Percentiles rank a stretch among this genome's conserved stretches.
Evolutionary conservation across 1,139 yeast genomes (phyloP).

Genomic region (Debaryomyces sp.): DNA sequence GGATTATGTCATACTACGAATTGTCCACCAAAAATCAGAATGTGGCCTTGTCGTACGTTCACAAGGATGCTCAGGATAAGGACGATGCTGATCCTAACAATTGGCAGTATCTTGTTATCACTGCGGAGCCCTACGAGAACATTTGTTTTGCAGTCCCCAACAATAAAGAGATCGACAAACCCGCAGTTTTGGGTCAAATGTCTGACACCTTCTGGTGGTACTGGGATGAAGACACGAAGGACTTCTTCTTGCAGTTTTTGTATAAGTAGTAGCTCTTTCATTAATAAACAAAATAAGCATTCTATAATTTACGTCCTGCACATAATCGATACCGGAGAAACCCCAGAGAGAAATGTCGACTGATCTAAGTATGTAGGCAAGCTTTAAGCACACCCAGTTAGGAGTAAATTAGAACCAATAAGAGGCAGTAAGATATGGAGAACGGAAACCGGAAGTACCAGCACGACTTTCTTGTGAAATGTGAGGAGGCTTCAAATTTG

Average conservation of each 20-base stretch:
- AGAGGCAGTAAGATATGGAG: conserved; percentile 2
- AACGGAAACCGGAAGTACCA: conserved; percentile 6
- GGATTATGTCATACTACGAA: conserved; percentile 78
- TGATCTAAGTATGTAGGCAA: neutral
- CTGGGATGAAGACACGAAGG: conserved; percentile 71
- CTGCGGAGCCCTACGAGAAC: conserved; percentile 86
- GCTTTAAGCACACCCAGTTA: neutral
- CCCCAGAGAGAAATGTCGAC: conserved; percentile 6
- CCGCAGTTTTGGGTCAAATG: conserved; percentile 33
- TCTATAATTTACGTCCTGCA: conserved; percentile 4
- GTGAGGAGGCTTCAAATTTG: conserved; percentile 37
- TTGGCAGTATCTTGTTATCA: conserved; percentile 68
- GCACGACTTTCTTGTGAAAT: conserved; percentile 22
- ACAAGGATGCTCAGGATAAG: conserved; percentile 18
- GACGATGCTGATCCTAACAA: conserved; percentile 36
- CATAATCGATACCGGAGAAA: neutral
- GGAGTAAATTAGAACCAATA: neutral
- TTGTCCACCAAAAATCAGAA: conserved; percentile 50
- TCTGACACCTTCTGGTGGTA: conserved; percentile 62
- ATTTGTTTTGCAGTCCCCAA: conserved; percentile 71
- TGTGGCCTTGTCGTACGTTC: conserved; percentile 25
- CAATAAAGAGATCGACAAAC: conserved; percentile 52
- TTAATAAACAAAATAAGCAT: neutral
- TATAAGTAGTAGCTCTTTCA: conserved; percentile 31
- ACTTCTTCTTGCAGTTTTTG: conserved; percentile 69